Base-by-base conservation (phyloP, 1,284 basidiomycete genomes). In the Ceraceosorus guamensis region DNA sequence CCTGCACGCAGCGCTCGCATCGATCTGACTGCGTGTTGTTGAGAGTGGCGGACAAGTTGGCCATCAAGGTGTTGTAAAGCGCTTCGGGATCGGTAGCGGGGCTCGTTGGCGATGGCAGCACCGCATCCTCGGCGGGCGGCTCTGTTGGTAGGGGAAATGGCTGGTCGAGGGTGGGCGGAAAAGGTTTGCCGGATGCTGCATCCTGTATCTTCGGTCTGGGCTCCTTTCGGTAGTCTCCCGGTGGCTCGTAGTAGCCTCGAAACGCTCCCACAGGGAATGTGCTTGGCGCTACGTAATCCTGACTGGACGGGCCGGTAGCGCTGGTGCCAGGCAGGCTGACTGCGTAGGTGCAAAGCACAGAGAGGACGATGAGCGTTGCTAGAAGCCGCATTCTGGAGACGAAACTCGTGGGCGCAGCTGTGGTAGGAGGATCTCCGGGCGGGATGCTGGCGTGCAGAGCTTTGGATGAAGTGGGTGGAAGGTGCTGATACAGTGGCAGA, bases 151-250 rank as follows among this genome's bases (percentile, higher is more conserved):
- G 83, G 34, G 74, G 70, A 35, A 81, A 77, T 1, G 86, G 84
- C 63, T 83, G 77, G 5, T 85, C 83, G 83, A 60, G 85, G 79
- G 62, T 83, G 81, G 10, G 61, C 39, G 52, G 55, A 73, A 13
- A 62, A 70, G 7, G 53, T 32, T 48, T 62, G 53, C 50, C 65
- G 62, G 37, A 43, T 44, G 13, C 67, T 33, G 41, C 63, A n/a
- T 69, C 62, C 16, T 70, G 66, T 37, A 73, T 62, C 7, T 64
- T 60, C 2, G 71, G 87, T 71, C 87, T 85, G 4, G 83, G 82
- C 71, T 87, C 84, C 4, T 79, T 81, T 14, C 80, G 80, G 1
- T 85, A 87, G 37, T 82, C 83, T 4, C 85, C 87, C 24, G 87
- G 85, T 60, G 81, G 76, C 71, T 87, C 86, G 75, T 84, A 86